Conservation (phyloP, 352 stramenopile species). For the Pythium guiyangense region DNA sequence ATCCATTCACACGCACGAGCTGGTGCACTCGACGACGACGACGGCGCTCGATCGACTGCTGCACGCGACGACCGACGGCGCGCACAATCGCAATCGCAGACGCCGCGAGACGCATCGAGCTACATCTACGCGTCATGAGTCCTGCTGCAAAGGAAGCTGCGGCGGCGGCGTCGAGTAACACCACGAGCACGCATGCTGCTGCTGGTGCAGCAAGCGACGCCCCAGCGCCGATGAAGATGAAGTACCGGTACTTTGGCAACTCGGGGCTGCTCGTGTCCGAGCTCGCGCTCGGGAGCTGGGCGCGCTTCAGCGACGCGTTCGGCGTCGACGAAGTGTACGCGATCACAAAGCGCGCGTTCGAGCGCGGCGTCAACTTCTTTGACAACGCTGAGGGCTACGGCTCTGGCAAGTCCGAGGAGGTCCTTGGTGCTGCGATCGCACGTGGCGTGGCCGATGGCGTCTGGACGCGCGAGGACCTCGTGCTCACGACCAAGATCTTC, state of each 20-base stretch:
- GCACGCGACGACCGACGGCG: too few relatives aligned
- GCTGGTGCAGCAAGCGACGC: too few relatives aligned
- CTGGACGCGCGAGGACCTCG: constrained; percentile 35
- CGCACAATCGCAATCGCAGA: too few relatives aligned
- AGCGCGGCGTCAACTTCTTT: constrained; percentile 55
- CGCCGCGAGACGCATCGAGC: too few relatives aligned
- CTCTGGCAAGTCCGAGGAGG: constrained; percentile 23
- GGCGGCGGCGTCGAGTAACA: too few relatives aligned
- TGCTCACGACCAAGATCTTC: constrained; percentile 66
- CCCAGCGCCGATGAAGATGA: constrained; percentile 15
- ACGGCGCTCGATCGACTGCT: too few relatives aligned
- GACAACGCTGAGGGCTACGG: constrained; percentile 42
- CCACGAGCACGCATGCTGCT: too few relatives aligned
- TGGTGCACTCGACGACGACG: too few relatives aligned
- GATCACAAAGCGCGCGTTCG: constrained; percentile 27
- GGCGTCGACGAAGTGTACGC: constrained; percentile 19
- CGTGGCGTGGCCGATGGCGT: constrained; percentile 18
- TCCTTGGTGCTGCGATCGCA: constrained; percentile 23
- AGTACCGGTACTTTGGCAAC: constrained; percentile 26
- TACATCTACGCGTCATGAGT: too few relatives aligned
- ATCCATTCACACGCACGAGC: too few relatives aligned
- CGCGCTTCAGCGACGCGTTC: constrained; percentile 13
- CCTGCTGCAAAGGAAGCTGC: too few relatives aligned
- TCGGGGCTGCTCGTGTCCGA: constrained; percentile 34
- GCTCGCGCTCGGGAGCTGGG: constrained; percentile 31